phyloP scores from a whole-genome alignment of 169 alveolate genomes.

The Besnoitia besnoiti region DNA sequence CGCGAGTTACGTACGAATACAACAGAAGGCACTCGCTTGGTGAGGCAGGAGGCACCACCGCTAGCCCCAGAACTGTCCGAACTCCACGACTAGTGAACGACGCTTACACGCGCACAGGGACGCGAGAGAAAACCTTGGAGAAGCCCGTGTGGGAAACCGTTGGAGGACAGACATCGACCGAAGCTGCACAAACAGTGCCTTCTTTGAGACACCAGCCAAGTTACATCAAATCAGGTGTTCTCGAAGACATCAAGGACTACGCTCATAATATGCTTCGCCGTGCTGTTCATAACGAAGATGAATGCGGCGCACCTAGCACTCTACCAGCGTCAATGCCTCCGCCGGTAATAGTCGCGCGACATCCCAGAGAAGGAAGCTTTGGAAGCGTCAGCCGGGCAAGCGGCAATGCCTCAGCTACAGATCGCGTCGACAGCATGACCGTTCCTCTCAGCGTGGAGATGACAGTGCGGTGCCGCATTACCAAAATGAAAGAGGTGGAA shows the following conservation, averaged over 20 bases:
- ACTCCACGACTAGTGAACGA: slow-evolving; percentile 67
- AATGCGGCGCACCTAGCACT: background rate
- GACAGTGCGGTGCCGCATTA: slow-evolving; percentile 66
- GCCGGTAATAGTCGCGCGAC: background rate
- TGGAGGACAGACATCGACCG: background rate
- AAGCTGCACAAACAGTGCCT: background rate
- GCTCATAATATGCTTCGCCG: slow-evolving; percentile 32
- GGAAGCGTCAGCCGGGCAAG: background rate
- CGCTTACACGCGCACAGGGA: slow-evolving; percentile 42
- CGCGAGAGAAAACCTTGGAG: background rate
- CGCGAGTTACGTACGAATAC: slow-evolving; percentile 68
- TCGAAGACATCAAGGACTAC: slow-evolving; percentile 40
- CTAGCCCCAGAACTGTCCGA: slow-evolving; percentile 67
- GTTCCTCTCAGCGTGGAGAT: slow-evolving; percentile 40
- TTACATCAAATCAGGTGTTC: background rate
- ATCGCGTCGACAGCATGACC: background rate
- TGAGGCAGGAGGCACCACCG: slow-evolving; percentile 20
- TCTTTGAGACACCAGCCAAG: background rate
- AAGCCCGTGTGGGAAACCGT: background rate
- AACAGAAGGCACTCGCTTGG: slow-evolving; percentile 28
- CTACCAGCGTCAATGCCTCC: background rate
- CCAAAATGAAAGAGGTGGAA: slow-evolving; percentile 53
- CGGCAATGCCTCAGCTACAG: background rate
- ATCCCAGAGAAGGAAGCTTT: background rate
- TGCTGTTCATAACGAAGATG: background rate